Evolutionary conservation across 2,329 filamentous ascomycete species (phyloP).

Genomic region (Cryphonectria carpinicola): DNA sequence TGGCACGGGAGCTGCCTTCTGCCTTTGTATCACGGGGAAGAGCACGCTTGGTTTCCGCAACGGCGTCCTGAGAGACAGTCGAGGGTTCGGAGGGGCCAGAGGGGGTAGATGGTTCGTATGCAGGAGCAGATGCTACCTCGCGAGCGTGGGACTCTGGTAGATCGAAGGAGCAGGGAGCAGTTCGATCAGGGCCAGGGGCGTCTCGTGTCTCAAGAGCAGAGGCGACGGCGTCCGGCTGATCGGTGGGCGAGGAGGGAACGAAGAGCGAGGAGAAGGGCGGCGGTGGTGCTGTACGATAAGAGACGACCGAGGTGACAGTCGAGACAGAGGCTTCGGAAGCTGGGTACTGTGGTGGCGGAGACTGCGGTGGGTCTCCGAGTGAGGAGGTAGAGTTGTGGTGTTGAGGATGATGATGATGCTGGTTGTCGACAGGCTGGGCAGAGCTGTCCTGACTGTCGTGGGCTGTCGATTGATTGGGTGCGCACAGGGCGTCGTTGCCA

Average conservation of each 20-base stretch:
- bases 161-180: conserved; percentile 37
- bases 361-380: conserved; percentile 40
- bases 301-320: conserved; percentile 36
- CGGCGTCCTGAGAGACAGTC: conserved; percentile 52
- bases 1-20: conserved; percentile 65
- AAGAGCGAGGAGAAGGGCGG: conserved; percentile 66
- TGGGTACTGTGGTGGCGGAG: conserved; percentile 65
- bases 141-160: conserved; percentile 34
- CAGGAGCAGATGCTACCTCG: conserved; percentile 51
- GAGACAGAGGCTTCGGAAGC: conserved; percentile 57
- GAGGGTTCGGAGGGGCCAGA: conserved; percentile 43
- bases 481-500: conserved; percentile 40
- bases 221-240: conserved; percentile 36
- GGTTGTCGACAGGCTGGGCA: conserved; percentile 38
- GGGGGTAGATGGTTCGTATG: conserved; percentile 53
- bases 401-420: conserved; percentile 32
- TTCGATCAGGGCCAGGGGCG: conserved; percentile 42
- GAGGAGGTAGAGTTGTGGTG: neutral
- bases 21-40: conserved; percentile 82
- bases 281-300: conserved; percentile 52
- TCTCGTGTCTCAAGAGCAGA: conserved; percentile 43
- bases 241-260: conserved; percentile 39
- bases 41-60: conserved; percentile 80
- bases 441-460: conserved; percentile 32
- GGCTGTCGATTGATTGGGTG: conserved; percentile 24